Evolutionary conservation across 2,329 filamentous ascomycete genomes (phyloP), one percentile per base, ranked within the genome.

Genomic region (Talaromyces sp.): DNA sequence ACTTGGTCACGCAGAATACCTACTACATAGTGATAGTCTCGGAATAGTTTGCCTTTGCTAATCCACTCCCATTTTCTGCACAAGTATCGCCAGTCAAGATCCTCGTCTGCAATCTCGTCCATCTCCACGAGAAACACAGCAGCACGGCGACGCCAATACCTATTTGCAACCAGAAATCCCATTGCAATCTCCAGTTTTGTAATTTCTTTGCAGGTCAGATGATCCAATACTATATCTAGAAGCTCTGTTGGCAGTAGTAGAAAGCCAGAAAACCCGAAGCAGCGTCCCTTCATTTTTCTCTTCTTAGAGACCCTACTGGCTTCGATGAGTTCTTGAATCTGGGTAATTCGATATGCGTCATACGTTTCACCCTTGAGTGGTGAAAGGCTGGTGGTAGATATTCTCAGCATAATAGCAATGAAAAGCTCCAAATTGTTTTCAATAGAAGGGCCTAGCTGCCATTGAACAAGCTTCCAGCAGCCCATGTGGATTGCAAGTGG

Each of bases 381-480:
- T 17, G 11, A 34, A 25, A 6, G 34, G 6, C 10, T 11, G 8
- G 11, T 10, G 25, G 10, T 15, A 17, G 40, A 61, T n/a, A 61
- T 36, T 3, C 17, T 34, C 4, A 29, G 25, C 40, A 61, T 34
- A 8, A 61, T 61, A 10, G 58, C 40, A 27, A 13, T 13, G 19
- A 61, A 61, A 1, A 51, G 43, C 43, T 51, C 29, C 5, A 61
- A 5, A 38, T 51, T 36, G 7, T 17, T 25, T 51, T 38, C 43
- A 25, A 61, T 6, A 0, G 29, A 61, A 34, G 40, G 27, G 7
- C 58, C 29, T 34, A 61, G 45, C n/a, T 61, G 40, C 58, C 58
- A 61, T 25, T 58, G 31, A 40, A 40, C 31, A 4, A 58, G 34
- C 54, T 58, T 58, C 54, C 54, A 58, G 54, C 58, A 61, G 25